Percentiles rank a stretch among this genome's conserved stretches.
phyloP scores from a whole-genome alignment of 2,329 filamentous ascomycete species.

The Mycosphaerella arachidis region DNA sequence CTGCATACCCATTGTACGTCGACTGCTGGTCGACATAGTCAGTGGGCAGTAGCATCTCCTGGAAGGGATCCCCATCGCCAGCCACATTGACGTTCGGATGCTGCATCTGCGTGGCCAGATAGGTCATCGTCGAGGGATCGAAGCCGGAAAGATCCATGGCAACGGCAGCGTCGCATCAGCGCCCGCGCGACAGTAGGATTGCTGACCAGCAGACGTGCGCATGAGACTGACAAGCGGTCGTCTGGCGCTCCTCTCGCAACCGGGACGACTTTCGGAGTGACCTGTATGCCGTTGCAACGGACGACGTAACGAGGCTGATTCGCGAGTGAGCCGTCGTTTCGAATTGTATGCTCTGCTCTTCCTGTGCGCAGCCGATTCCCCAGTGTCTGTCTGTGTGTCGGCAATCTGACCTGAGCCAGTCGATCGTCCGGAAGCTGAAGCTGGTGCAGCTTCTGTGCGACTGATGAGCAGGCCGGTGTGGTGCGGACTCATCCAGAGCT shows the following conservation, averaged over 20 bases:
- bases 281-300: not conserved
- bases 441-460: conserved; percentile 14
- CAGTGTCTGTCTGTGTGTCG: conserved; percentile 1
- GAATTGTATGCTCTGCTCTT: conserved; percentile 1
- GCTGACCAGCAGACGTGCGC: conserved; percentile 10
- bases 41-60: conserved; percentile 48
- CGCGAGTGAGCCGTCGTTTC: not conserved
- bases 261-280: not conserved
- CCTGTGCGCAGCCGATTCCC: conserved; percentile 2
- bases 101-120: conserved; percentile 54
- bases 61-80: conserved; percentile 39
- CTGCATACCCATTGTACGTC: conserved; percentile 57
- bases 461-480: conserved; percentile 10
- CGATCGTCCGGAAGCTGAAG: conserved; percentile 11
- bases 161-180: conserved; percentile 21
- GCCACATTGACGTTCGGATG: conserved; percentile 44
- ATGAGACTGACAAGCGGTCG: conserved; percentile 8
- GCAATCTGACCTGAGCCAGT: conserved; percentile 11
- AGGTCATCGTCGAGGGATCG: conserved; percentile 49
- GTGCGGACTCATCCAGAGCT: conserved; percentile 10
- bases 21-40: conserved; percentile 56
- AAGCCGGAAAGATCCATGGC: conserved; percentile 27
- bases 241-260: not conserved
- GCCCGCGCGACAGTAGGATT: conserved; percentile 11
- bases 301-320: not conserved